A percentile compares a stretch with the other conserved stretches of the same genome.
phyloP scores from a whole-genome alignment of 768 basidiomycete species.

The Lentinus tigrinus region DNA sequence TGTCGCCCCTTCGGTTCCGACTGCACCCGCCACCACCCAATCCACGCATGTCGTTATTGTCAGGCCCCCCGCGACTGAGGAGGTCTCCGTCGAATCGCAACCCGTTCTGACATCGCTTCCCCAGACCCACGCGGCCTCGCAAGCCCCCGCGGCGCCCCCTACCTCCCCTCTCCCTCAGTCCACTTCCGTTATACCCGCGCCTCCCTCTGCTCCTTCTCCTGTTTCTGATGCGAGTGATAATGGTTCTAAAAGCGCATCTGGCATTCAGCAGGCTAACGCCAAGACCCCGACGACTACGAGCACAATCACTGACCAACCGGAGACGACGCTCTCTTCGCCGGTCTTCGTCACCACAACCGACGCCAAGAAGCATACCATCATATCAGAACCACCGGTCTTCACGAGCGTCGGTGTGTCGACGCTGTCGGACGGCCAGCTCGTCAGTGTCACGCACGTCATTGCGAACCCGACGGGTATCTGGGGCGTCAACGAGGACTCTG shows the following conservation, averaged over 20 bases:
- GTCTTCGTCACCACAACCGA: slow-evolving; percentile 42
- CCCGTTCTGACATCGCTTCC: slow-evolving; percentile 10
- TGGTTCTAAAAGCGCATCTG: slow-evolving; percentile 10
- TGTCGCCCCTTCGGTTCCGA: slow-evolving; percentile 5
- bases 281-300: slow-evolving; percentile 34
- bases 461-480: slow-evolving; percentile 46
- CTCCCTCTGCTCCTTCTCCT: not conserved
- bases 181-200: not conserved
- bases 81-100: not conserved
- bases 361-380: slow-evolving; percentile 35
- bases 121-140: slow-evolving; percentile 6
- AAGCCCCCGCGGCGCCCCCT: not conserved
- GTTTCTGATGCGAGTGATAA: not conserved
- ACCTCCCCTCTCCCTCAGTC: not conserved
- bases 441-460: slow-evolving; percentile 52
- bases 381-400: slow-evolving; percentile 45
- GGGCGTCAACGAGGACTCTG: slow-evolving; percentile 19
- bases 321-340: slow-evolving; percentile 45
- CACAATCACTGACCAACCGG: slow-evolving; percentile 40
- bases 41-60: not conserved
- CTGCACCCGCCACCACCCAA: not conserved
- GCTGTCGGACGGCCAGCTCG: slow-evolving; percentile 40
- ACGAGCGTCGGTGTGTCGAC: slow-evolving; percentile 48
- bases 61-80: not conserved
- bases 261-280: slow-evolving; percentile 18